Evolutionary conservation across 306 rosid genomes (phyloP), one percentile per base, ranked within the genome.

Genomic region (Rosa persica): DNA sequence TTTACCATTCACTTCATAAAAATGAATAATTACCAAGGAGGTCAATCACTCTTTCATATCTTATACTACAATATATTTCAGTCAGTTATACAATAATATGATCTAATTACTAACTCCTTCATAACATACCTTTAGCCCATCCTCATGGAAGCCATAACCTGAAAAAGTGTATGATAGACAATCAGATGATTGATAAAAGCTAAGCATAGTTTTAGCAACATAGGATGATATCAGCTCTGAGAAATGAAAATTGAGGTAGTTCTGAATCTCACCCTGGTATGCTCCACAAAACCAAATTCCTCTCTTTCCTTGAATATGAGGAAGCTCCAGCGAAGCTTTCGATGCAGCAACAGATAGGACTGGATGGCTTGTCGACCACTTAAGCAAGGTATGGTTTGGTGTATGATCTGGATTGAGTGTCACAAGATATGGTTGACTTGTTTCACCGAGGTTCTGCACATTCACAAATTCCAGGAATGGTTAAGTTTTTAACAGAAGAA

Each of bases 141-240:
- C 97, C 81, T 93, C 98, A 79, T 91, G 98, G 86, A 93, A 93
- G 58, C 98, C 98, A 85, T 89, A 90, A 81, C 97, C 97, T 93
- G 92, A 85, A 77, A 81, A 38, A 84, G 17, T 10, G 19, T 68
- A 69, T 17, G 39, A 16, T 25, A 71, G 47, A 76, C 11, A 30
- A 30, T 30, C 36, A 30, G 36, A 30, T 30, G 36, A 30, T 30
- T 30, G 40, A 22, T 83, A 40, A 72, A 74, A 74, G 54, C 17
- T 13, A 48, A 48, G 12, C 54, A 68, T 36, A 77, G 47, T 52
- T 17, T 0, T 30, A 20, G 46, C 22, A 74, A 76, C 61, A 16
- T 7, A 16, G 39, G 54, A 48, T 25, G 20, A 38, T 39, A 38
- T 66, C 3, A 38, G 48, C 48, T 38, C 15, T 43, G 20, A 10